These are phyloP conservation scores for Chalaropsis ovoidea DNA, from an alignment of 2,329 filamentous ascomycete genomes.

Conservation along the genomic window DNA sequence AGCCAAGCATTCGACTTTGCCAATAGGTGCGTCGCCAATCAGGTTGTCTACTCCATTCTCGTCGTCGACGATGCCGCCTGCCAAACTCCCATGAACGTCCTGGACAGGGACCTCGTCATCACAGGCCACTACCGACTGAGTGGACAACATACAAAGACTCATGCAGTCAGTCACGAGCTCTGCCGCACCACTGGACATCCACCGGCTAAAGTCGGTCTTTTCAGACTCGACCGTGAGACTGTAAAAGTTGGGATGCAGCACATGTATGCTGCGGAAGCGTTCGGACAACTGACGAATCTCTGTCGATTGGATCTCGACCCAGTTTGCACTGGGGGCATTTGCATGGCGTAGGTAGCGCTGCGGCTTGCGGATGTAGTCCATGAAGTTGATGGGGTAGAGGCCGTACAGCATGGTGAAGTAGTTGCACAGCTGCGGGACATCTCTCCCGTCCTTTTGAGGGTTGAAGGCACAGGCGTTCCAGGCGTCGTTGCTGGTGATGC, in stretches of 20 bases:
- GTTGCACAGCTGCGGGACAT: conserved; percentile 57
- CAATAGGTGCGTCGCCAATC: neutral
- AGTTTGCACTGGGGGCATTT: conserved; percentile 58
- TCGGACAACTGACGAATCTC: conserved; percentile 69
- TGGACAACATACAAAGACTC: conserved; percentile 44
- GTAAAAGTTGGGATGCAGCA: conserved; percentile 78
- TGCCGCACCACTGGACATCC: conserved; percentile 68
- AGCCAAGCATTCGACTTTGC: neutral
- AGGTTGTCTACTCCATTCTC: neutral
- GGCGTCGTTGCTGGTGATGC: conserved; percentile 31
- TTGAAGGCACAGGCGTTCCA: conserved; percentile 59
- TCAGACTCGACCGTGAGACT: conserved; percentile 69
- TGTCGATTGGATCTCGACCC: conserved; percentile 66
- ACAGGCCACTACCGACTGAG: neutral
- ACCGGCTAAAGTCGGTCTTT: conserved; percentile 63
- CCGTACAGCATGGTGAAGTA: conserved; percentile 79
- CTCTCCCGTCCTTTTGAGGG: conserved; percentile 50
- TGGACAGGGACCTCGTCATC: neutral
- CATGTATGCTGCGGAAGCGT: conserved; percentile 59
- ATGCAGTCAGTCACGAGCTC: conserved; percentile 74
- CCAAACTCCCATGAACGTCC: neutral
- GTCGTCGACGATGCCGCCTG: neutral
- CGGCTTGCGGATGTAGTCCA: conserved; percentile 76
- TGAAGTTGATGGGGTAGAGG: conserved; percentile 74
- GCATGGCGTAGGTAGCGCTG: conserved; percentile 66